A percentile compares a stretch with the other conserved stretches of the same genome.
These are phyloP conservation scores for Apiotrichum montevideense DNA, from an alignment of 1,284 basidiomycete species.

Conservation along the genomic window DNA sequence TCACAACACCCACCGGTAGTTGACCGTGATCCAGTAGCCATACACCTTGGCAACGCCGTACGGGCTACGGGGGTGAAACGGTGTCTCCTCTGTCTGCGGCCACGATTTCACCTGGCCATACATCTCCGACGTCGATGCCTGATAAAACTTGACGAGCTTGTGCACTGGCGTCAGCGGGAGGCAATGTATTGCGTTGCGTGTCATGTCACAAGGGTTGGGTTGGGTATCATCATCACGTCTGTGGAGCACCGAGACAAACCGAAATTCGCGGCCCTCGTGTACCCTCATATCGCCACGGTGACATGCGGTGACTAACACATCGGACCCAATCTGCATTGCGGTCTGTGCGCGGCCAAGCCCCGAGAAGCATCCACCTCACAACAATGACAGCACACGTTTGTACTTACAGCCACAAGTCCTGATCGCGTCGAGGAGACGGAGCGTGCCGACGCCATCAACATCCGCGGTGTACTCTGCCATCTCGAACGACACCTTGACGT, in stretches of 20 bases:
- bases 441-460: conserved; percentile 82
- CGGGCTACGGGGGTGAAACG: conserved; percentile 86
- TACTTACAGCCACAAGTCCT: conserved; percentile 77
- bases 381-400: too few species aligned
- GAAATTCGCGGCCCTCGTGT: too few species aligned
- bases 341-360: too few species aligned
- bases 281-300: too few species aligned
- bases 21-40: conserved; percentile 39
- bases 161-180: conserved; percentile 15
- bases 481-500: conserved; percentile 94
- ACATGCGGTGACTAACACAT: too few species aligned
- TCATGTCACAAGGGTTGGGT: too few species aligned
- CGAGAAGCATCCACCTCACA: too few species aligned
- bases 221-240: too few species aligned
- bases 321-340: too few species aligned
- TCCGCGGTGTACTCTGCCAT: conserved; percentile 96
- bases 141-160: conserved; percentile 43
- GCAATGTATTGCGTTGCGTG: background rate
- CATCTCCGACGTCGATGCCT: conserved; percentile 87
- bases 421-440: conserved; percentile 84
- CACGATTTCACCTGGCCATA: conserved; percentile 89
- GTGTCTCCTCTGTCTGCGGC: conserved; percentile 83
- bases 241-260: too few species aligned
- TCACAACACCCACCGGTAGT: conserved; percentile 14
- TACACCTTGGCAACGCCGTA: conserved; percentile 84